Conservation (phyloP, 2,329 filamentous ascomycete species). For the Phaeosphaeria sp. region DNA sequence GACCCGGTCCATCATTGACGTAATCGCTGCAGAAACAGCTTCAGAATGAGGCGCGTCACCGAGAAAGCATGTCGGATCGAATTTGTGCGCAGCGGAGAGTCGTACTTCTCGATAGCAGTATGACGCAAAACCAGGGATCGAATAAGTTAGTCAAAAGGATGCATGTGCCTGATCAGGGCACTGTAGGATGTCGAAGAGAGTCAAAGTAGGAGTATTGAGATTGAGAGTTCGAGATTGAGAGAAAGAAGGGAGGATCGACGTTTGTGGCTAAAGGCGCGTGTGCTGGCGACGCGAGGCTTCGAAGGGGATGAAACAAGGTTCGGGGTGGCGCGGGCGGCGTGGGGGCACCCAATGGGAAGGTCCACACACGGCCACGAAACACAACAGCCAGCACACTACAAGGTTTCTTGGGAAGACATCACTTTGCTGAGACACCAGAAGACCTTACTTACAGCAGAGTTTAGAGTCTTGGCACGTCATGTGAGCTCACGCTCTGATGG, state of each 20-base stretch:
- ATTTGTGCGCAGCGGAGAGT: too few relatives aligned
- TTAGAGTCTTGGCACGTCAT: too few relatives aligned
- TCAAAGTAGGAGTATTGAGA: background rate
- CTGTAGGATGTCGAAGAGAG: background rate
- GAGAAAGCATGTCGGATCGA: background rate
- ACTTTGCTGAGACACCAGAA: too few relatives aligned
- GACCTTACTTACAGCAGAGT: too few relatives aligned
- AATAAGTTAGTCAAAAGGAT: too few relatives aligned
- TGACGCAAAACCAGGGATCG: too few relatives aligned
- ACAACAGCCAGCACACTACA: background rate
- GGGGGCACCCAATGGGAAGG: background rate
- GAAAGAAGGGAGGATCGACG: slow-evolving; percentile 8
- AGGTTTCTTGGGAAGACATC: too few relatives aligned
- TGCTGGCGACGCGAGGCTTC: slow-evolving; percentile 12
- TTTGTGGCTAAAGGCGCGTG: slow-evolving; percentile 16
- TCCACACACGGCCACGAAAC: background rate
- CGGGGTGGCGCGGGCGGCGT: slow-evolving; percentile 16
- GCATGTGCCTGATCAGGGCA: background rate
- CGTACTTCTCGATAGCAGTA: too few relatives aligned
- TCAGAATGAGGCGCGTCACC: background rate
- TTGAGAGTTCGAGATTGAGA: slow-evolving; percentile 4
- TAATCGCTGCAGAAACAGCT: slow-evolving; percentile 1
- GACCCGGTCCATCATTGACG: slow-evolving; percentile 11
- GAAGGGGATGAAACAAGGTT: slow-evolving; percentile 19
- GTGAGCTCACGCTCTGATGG: too few relatives aligned